phyloP scores from a whole-genome alignment of 2,329 filamentous ascomycete genomes.

The Cladosporium sp. region DNA sequence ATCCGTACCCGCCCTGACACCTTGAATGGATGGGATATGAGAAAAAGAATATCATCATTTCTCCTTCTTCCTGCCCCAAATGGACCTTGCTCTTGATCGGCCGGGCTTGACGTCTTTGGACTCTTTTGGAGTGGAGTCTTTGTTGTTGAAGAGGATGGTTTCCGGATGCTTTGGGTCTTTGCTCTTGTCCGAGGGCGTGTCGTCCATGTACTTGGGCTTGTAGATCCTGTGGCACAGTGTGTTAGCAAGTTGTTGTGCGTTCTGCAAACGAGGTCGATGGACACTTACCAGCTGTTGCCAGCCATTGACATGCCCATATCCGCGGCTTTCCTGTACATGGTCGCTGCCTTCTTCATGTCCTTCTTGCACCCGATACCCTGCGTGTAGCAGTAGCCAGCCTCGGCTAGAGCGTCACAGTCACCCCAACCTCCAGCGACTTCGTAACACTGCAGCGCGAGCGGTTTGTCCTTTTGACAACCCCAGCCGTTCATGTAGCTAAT shows the following conservation, averaged over 20 bases:
- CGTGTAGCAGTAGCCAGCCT: constrained; percentile 94
- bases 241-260: constrained; percentile 6
- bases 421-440: constrained; percentile 96
- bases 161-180: constrained; percentile 61
- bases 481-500: constrained; percentile 98
- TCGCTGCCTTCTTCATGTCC: constrained; percentile 88
- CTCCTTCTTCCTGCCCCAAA: constrained; percentile 23
- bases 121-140: not conserved
- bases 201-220: constrained; percentile 83
- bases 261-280: too few species aligned
- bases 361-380: constrained; percentile 93
- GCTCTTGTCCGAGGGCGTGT: constrained; percentile 35
- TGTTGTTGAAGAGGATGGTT: constrained; percentile 60
- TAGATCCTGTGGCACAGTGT: constrained; percentile 67
- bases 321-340: constrained; percentile 84
- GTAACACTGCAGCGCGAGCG: constrained; percentile 83
- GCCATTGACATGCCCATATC: constrained; percentile 95
- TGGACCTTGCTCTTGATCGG: constrained; percentile 18
- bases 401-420: constrained; percentile 86
- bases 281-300: constrained; percentile 88
- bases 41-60: constrained; percentile 12
- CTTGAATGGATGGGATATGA: too few species aligned
- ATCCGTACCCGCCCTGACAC: too few species aligned
- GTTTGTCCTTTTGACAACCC: constrained; percentile 91
- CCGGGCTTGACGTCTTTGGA: constrained; percentile 5